Conservation (phyloP, 2,329 filamentous ascomycete species). For the Coniosporium tulheliwenetii region DNA sequence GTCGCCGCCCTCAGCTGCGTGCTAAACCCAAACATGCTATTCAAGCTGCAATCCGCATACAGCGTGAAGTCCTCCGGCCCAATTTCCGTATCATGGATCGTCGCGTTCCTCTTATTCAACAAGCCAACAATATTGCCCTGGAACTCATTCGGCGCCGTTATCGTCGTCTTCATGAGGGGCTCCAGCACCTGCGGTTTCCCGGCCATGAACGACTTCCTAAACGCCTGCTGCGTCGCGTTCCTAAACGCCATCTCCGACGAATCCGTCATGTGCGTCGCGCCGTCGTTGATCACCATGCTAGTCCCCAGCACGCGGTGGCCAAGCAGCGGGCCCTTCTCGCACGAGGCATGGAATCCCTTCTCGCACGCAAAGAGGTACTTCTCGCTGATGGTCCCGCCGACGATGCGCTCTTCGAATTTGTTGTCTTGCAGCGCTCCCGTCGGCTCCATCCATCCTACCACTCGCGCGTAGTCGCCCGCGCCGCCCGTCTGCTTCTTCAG, state of each 20-base stretch:
- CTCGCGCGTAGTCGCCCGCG: slow-evolving; percentile 87
- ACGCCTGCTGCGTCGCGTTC: slow-evolving; percentile 86
- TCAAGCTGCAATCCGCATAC: slow-evolving; percentile 80
- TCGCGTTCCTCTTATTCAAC: slow-evolving; percentile 90
- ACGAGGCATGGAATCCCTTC: slow-evolving; percentile 79
- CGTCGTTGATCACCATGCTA: slow-evolving; percentile 86
- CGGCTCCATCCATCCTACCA: slow-evolving; percentile 84
- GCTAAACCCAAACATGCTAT: slow-evolving; percentile 96
- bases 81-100: slow-evolving; percentile 90
- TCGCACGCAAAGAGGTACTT: slow-evolving; percentile 91
- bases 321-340: slow-evolving; percentile 75
- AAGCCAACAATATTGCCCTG: slow-evolving; percentile 90
- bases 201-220: slow-evolving; percentile 79
- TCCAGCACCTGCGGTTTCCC: slow-evolving; percentile 76
- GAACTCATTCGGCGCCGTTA: slow-evolving; percentile 93
- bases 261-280: slow-evolving; percentile 93
- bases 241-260: slow-evolving; percentile 95
- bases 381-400: slow-evolving; percentile 82
- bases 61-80: slow-evolving; percentile 89
- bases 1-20: slow-evolving; percentile 81
- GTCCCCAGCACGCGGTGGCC: slow-evolving; percentile 86
- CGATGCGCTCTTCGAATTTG: slow-evolving; percentile 72
- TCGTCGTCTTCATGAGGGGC: slow-evolving; percentile 94
- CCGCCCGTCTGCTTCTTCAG: slow-evolving; percentile 93
- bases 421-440: slow-evolving; percentile 58